These are phyloP conservation scores for Geranium rotundifolium DNA, from an alignment of 345 rosid species.

Conservation along the genomic window DNA sequence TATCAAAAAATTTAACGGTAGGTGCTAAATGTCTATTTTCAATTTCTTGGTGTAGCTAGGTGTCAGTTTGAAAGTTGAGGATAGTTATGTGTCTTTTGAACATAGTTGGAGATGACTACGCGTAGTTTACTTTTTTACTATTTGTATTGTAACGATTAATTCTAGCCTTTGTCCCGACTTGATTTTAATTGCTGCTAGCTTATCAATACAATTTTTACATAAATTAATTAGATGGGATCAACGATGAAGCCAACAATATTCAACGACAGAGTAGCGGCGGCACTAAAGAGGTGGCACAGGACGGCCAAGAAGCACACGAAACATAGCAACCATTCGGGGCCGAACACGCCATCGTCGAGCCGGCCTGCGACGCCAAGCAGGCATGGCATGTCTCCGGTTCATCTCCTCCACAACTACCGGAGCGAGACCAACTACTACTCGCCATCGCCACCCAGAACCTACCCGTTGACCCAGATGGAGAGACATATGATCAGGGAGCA, in stretches of 20 bases:
- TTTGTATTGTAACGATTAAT: too few species aligned
- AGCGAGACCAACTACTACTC: constrained; percentile 4
- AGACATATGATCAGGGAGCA: neutral
- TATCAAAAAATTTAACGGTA: too few species aligned
- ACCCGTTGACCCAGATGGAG: neutral
- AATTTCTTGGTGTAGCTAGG: too few species aligned
- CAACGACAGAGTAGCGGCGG: constrained; percentile 27
- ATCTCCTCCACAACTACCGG: constrained; percentile 23
- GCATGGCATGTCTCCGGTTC: constrained; percentile 21
- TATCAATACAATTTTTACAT: too few species aligned
- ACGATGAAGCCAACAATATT: constrained; percentile 32
- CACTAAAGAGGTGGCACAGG: constrained; percentile 27
- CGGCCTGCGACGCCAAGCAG: constrained; percentile 8
- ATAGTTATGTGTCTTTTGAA: too few species aligned
- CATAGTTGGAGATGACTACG: too few species aligned
- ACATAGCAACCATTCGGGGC: constrained; percentile 10
- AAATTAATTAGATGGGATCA: constrained; percentile 38
- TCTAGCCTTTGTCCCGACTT: too few species aligned
- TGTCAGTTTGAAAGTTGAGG: too few species aligned
- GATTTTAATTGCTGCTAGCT: too few species aligned
- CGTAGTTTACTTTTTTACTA: too few species aligned
- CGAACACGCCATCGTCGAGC: constrained; percentile 16
- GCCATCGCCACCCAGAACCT: constrained; percentile 3
- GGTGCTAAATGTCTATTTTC: too few species aligned
- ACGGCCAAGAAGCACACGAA: constrained; percentile 21